Percentiles rank a stretch among this genome's conserved stretches.
phyloP scores from a whole-genome alignment of 495 filamentous ascomycete species.

The Penicillium lagena region DNA sequence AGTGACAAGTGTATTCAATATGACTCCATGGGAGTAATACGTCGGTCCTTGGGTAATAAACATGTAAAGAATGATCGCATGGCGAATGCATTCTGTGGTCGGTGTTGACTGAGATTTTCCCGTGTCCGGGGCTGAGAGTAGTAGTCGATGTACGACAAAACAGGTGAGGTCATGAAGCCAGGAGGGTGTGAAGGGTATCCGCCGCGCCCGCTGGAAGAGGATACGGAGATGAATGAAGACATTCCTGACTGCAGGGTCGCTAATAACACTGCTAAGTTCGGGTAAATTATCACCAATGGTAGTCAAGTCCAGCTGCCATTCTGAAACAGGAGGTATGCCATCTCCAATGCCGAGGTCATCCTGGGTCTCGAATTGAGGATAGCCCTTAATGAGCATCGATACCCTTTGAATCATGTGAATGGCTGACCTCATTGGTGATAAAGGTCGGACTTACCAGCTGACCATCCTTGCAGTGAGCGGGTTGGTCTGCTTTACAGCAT shows the following conservation, averaged over 20 bases:
- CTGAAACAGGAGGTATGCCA: constrained; percentile 35
- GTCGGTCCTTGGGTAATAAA: constrained; percentile 43
- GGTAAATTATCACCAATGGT: constrained; percentile 1
- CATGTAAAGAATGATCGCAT: constrained; percentile 41
- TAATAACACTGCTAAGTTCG: constrained; percentile 11
- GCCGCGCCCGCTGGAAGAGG: constrained; percentile 24
- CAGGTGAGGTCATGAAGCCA: constrained; percentile 44
- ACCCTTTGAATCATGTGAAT: constrained; percentile 30
- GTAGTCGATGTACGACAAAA: constrained; percentile 41
- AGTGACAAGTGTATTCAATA: constrained; percentile 25
- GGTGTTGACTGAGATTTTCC: constrained; percentile 8
- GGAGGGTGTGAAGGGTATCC: constrained; percentile 22
- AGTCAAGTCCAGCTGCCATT: constrained; percentile 32
- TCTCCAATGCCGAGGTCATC: constrained; percentile 40
- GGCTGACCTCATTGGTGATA: not conserved
- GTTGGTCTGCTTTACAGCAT: constrained; percentile 36
- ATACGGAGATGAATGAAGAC: constrained; percentile 34
- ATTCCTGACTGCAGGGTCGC: constrained; percentile 27
- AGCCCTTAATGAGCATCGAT: constrained; percentile 41
- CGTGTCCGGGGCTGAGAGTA: constrained; percentile 18
- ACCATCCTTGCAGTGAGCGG: constrained; percentile 48
- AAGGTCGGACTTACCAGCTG: constrained; percentile 30
- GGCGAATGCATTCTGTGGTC: constrained; percentile 37
- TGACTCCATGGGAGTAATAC: constrained; percentile 41
- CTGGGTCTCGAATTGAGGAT: constrained; percentile 43